These are phyloP conservation scores for Hortaea werneckii DNA, from an alignment of 2,329 filamentous ascomycete genomes.

Conservation along the genomic window DNA sequence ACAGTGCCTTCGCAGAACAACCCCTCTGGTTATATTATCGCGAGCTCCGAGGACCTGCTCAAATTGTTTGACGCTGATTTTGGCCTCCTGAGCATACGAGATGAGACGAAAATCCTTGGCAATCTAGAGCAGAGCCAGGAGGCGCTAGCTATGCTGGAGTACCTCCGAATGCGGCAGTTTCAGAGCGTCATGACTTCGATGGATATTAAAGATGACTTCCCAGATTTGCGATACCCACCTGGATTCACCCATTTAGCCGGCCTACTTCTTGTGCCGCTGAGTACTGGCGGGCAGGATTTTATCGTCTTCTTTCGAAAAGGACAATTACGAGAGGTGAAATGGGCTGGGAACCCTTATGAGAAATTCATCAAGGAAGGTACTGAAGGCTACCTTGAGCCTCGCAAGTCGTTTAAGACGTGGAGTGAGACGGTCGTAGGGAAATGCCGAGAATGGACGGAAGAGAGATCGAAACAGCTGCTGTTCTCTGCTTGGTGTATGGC, in stretches of 20 bases:
- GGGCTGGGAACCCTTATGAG: slow-evolving; percentile 80
- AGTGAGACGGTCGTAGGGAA: slow-evolving; percentile 70
- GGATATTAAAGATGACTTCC: slow-evolving; percentile 66
- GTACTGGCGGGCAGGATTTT: slow-evolving; percentile 66
- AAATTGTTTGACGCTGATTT: slow-evolving; percentile 82
- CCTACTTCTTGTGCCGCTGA: slow-evolving; percentile 71
- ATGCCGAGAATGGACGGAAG: slow-evolving; percentile 79
- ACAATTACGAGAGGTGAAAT: slow-evolving; percentile 67
- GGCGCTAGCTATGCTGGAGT: slow-evolving; percentile 73
- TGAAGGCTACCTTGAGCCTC: slow-evolving; percentile 63
- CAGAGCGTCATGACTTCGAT: slow-evolving; percentile 69
- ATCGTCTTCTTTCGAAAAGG: slow-evolving; percentile 83
- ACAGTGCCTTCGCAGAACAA: slow-evolving; percentile 71
- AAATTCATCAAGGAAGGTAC: slow-evolving; percentile 65
- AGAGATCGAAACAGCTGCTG: slow-evolving; percentile 78
- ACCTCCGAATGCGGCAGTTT: slow-evolving; percentile 64
- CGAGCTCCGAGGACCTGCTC: slow-evolving; percentile 75
- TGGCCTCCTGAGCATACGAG: slow-evolving; percentile 70
- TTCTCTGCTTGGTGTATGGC: slow-evolving; percentile 78
- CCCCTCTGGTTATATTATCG: slow-evolving; percentile 81
- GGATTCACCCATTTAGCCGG: slow-evolving; percentile 72
- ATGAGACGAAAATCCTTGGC: slow-evolving; percentile 82
- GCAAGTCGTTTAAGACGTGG: slow-evolving; percentile 72
- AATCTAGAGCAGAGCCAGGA: slow-evolving; percentile 68
- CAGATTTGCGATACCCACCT: slow-evolving; percentile 67